Percentiles rank a stretch among this genome's conserved stretches.
Conservation (phyloP, 202 grass and related monocot genomes). For the Digitaria exilis region DNA sequence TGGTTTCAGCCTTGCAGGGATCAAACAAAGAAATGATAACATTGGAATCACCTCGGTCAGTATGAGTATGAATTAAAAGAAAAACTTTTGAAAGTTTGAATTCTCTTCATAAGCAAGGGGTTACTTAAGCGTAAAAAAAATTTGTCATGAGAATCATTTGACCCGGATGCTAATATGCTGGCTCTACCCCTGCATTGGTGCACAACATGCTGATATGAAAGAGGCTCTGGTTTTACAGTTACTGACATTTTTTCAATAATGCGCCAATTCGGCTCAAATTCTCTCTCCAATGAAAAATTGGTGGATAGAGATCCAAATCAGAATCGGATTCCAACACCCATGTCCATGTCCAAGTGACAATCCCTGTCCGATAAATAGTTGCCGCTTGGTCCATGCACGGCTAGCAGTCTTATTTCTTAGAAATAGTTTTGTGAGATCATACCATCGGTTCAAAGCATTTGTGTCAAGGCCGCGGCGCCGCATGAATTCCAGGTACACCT, state of each 20-base stretch:
- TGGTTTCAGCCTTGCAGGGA: background rate
- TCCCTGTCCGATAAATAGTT: background rate
- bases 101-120: background rate
- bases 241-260: conserved; percentile 14
- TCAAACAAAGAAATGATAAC: background rate
- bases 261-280: background rate
- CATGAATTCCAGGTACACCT: conserved; percentile 64
- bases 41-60: background rate
- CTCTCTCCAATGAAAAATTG: background rate
- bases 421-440: conserved; percentile 28
- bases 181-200: background rate
- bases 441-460: conserved; percentile 55
- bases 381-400: background rate
- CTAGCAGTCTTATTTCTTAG: background rate
- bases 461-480: conserved; percentile 47
- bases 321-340: background rate
- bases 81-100: background rate
- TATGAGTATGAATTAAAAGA: background rate
- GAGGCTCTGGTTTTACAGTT: background rate
- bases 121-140: background rate
- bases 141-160: background rate
- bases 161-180: background rate
- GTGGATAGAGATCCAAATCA: background rate
- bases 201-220: conserved; percentile 6
- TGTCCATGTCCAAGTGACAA: background rate